phyloP scores from a whole-genome alignment of 2,329 filamentous ascomycete genomes.

The Colletotrichum euphorbiae region DNA sequence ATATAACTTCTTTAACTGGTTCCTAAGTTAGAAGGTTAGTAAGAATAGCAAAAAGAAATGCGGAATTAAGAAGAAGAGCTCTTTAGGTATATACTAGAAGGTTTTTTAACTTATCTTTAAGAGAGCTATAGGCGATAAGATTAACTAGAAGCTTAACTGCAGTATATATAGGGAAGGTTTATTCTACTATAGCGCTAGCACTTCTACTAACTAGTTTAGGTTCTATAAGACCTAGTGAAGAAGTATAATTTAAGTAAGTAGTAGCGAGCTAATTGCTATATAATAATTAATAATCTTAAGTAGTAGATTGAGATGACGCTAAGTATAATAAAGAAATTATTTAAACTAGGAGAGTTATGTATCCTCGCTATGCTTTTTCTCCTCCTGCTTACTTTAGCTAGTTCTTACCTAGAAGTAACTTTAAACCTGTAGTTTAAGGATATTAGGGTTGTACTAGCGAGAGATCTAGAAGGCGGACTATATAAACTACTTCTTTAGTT shows the following conservation, averaged over 20 bases:
- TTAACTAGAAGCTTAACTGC: too few relatives aligned
- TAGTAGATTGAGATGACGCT: too few relatives aligned
- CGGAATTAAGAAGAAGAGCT: too few relatives aligned
- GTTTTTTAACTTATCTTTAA: too few relatives aligned
- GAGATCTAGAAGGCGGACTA: constrained; percentile 38
- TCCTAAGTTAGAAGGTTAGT: constrained; percentile 37
- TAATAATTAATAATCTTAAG: too few relatives aligned
- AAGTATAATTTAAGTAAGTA: too few relatives aligned
- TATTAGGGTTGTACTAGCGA: constrained; percentile 34
- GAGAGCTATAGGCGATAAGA: too few relatives aligned
- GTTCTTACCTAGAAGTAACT: constrained; percentile 38
- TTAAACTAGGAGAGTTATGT: constrained; percentile 42
- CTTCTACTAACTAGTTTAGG: constrained; percentile 15
- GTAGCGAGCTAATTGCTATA: too few relatives aligned
- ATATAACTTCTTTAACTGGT: constrained; percentile 41
- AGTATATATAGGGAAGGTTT: too few relatives aligned
- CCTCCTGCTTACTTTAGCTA: constrained; percentile 40
- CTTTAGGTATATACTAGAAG: too few relatives aligned
- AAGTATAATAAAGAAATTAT: too few relatives aligned
- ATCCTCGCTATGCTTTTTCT: constrained; percentile 44
- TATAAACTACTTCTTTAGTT: constrained; percentile 40
- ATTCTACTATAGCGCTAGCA: not conserved
- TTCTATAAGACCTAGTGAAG: too few relatives aligned
- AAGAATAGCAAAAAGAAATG: constrained; percentile 39
- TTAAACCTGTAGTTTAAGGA: constrained; percentile 41